Evolutionary conservation across 1,139 yeast genomes (phyloP), one percentile per base, ranked within the genome.

Genomic region (Hyphopichia wangnamkhiaoensis): DNA sequence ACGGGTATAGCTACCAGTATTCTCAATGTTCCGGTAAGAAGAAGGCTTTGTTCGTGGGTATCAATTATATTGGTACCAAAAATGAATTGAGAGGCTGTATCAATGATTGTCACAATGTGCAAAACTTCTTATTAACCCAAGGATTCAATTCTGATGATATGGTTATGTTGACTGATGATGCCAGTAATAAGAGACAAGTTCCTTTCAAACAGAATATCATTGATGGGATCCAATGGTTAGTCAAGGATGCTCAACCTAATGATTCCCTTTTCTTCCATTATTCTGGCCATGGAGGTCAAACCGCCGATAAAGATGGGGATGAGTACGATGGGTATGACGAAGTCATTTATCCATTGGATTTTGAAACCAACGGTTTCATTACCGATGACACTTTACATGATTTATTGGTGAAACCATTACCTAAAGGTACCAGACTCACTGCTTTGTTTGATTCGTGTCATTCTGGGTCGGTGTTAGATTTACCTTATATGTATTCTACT

Each of bases 251-350:
- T 1, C 71, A 71, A 46, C 89, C 96, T 13, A 88, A 90, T 54
- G 95, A 93, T 68, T 79, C 88, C 21, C 64, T 83, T 44, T 84
- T 90, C 50, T 82, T 90, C 74, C 96, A 90, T 60, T 90, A 86
- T 60, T 86, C 96, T 1, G 96, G 98, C 7, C 98, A 91, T 59
- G 98, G 98, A 25, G 96, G 97, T 5, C 84, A 82, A 53, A 81
- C 87, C 7, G 68, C 73, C 42, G 97, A 91, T 61, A 58, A 68
- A 37, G 86, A 87, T 55, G 96, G 96, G 16, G 98, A 91, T 58
- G 98, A 91, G 61, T 93, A 82, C 18, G 90, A 84, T 56, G 97
- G 97, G 0, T 77, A 64, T 52, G 98, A 91, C 60, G 96, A 90
- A 58, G 89, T 87, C 31, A 85, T 91, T 44, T 91, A 90, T 54